phyloP scores from a whole-genome alignment of 768 basidiomycete species.

The Phylloporus arenicola region DNA sequence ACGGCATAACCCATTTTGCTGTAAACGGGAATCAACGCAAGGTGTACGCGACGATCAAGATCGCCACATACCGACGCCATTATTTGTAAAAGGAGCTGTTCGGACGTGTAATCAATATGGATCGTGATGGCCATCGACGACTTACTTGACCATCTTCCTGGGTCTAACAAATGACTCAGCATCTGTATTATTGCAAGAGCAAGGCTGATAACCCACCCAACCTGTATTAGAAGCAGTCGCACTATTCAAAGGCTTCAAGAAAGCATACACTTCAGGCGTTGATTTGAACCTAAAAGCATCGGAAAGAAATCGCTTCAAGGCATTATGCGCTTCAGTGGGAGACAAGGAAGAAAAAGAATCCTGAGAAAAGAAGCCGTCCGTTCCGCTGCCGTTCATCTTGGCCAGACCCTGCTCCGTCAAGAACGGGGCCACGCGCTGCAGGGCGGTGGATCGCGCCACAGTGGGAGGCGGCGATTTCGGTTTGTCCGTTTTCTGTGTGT shows the following conservation, averaged over 20 bases:
- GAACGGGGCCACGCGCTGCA: conserved; percentile 36
- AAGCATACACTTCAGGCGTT: conserved; percentile 43
- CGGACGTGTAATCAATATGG: conserved; percentile 1
- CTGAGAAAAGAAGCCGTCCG: conserved; percentile 39
- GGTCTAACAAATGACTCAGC: conserved; percentile 27
- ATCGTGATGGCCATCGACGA: conserved; percentile 2
- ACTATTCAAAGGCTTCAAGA: conserved; percentile 34
- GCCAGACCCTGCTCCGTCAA: conserved; percentile 43
- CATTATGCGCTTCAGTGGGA: conserved; percentile 45
- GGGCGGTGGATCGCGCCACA: conserved; percentile 12
- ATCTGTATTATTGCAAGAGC: not conserved
- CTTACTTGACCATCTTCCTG: conserved; percentile 49
- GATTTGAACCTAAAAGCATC: conserved; percentile 41
- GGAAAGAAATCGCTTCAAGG: conserved; percentile 38
- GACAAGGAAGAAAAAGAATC: conserved; percentile 30
- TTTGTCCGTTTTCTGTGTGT: conserved; percentile 21
- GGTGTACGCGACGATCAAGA: not conserved
- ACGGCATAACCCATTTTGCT: conserved; percentile 49
- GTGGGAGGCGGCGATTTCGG: conserved; percentile 1
- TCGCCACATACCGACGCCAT: conserved; percentile 34
- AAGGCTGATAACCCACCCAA: conserved; percentile 35
- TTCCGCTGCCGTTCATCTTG: conserved; percentile 38
- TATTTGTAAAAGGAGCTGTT: conserved; percentile 36
- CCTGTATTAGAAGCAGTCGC: conserved; percentile 33
- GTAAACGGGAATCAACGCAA: not conserved